phyloP scores from a whole-genome alignment of 2,329 filamentous ascomycete species.

The Zymoseptoria tritici region DNA sequence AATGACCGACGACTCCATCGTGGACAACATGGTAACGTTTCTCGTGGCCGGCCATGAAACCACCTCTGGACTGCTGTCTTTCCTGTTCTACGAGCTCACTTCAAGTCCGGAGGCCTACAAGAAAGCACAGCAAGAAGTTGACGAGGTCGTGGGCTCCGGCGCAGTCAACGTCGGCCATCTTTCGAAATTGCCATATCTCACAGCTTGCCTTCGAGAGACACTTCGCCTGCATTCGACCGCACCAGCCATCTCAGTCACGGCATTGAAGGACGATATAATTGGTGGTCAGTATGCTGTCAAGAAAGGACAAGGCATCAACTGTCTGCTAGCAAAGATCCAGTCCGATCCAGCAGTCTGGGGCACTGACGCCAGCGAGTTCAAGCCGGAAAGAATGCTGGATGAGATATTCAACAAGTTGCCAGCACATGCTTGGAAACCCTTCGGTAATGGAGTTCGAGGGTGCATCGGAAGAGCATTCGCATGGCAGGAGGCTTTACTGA shows the following conservation, averaged over 20 bases:
- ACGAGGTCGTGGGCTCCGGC: slow-evolving; percentile 53
- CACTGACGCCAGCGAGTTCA: slow-evolving; percentile 56
- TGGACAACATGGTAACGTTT: slow-evolving; percentile 62
- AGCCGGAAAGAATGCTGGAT: slow-evolving; percentile 64
- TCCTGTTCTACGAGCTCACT: slow-evolving; percentile 57
- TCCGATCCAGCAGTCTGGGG: slow-evolving; percentile 58
- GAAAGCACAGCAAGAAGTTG: slow-evolving; percentile 61
- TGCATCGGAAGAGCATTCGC: slow-evolving; percentile 67
- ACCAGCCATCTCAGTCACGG: slow-evolving; percentile 48
- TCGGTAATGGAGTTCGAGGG: slow-evolving; percentile 61
- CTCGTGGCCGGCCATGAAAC: slow-evolving; percentile 63
- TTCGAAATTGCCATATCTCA: slow-evolving; percentile 57
- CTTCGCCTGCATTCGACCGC: slow-evolving; percentile 55
- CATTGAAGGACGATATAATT: slow-evolving; percentile 43
- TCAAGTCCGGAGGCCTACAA: slow-evolving; percentile 54
- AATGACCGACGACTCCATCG: slow-evolving; percentile 52
- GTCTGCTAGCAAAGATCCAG: slow-evolving; percentile 50
- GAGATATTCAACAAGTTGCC: slow-evolving; percentile 51
- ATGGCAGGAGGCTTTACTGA: slow-evolving; percentile 63
- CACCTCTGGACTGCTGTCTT: slow-evolving; percentile 59
- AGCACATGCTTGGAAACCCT: slow-evolving; percentile 42
- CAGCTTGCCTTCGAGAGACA: slow-evolving; percentile 59
- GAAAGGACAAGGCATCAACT: slow-evolving; percentile 44
- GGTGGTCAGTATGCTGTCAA: slow-evolving; percentile 54
- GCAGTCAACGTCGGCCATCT: slow-evolving; percentile 55